Base-by-base conservation (phyloP, 2,329 filamentous ascomycete genomes). In the Alternaria novae-zelandiae region DNA sequence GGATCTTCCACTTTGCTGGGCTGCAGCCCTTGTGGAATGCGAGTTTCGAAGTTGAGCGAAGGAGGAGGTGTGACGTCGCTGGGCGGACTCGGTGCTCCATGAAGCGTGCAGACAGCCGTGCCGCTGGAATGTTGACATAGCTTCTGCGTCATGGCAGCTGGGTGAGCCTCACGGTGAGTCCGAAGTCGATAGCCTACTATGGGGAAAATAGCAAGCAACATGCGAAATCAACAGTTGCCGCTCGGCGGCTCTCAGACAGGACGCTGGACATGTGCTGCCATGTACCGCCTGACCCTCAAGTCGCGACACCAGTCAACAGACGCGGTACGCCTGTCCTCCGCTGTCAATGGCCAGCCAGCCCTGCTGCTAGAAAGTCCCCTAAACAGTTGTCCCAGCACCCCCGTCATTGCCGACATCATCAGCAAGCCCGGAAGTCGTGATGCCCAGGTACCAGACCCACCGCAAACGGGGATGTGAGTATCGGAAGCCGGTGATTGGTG, bases 351-450 rank as follows among this genome's bases (percentile, higher is more conserved):
- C 44, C 36, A 56, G 47, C 17, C 46, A 49, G 49, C 28, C 30
- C 13, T 53, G 57, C 61, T 63, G 56, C 62, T 49, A 55, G 13
- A 51, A 23, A 61, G 66, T 68, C 69, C 68, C 70, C 64, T 60
- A 64, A 57, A 51, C 63, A 44, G 30, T 25, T 56, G 54, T 49
- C 57, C 64, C 64, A 65, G 63, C 62, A 41, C 12, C 44, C 28
- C 68, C 59, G 57, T 66, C 63, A 63, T 60, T 63, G 54, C 59
- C 69, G 64, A 70, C 70, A 70, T 65, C 64, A 65, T 67, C 57
- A 62, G 49, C 49, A 45, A 20, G 17, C 17, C 43, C 43, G 13
- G 28, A 15, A 32, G 32, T 25, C 49, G 17, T 43, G 65, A 65
- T 70, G 8, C 56, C 25, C 23, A 66, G 43, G 12, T 20, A 32